Conservation (phyloP, 441 rosid species). For the Croton laevigatus region DNA sequence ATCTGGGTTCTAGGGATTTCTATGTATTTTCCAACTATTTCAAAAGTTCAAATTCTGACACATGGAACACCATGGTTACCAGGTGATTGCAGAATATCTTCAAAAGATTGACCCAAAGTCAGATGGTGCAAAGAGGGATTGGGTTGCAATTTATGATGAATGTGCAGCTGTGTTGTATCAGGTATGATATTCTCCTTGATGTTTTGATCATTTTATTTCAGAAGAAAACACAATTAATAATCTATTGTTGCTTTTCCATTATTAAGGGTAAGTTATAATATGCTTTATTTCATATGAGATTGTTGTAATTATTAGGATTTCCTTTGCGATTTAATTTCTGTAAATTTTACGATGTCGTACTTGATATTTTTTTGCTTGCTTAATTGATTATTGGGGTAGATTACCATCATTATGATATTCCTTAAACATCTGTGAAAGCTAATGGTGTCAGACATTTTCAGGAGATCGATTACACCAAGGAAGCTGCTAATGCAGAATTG, state of each 20-base stretch:
- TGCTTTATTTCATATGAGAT: background rate
- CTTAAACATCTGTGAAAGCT: conserved; percentile 14
- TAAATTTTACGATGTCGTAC: background rate
- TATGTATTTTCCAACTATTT: background rate
- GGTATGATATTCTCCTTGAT: conserved; percentile 37
- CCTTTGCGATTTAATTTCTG: background rate
- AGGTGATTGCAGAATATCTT: conserved; percentile 96
- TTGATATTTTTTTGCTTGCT: background rate
- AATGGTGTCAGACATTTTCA: conserved; percentile 31
- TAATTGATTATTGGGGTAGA: background rate
- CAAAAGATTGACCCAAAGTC: conserved; percentile 98
- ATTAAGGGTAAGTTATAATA: background rate
- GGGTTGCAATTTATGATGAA: conserved; percentile 99
- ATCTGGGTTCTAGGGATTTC: conserved; percentile 8
- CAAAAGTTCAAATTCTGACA: conserved; percentile 12
- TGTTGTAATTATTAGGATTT: background rate
- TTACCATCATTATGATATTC: background rate
- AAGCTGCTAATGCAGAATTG: conserved; percentile 88
- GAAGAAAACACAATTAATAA: background rate
- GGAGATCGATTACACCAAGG: conserved; percentile 98
- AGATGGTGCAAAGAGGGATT: conserved; percentile 99
- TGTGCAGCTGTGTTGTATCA: conserved; percentile 90
- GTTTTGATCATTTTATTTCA: background rate
- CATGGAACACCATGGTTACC: conserved; percentile 12
- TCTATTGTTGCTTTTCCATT: background rate